A percentile compares a stretch with the other conserved stretches of the same genome.
phyloP scores from a whole-genome alignment of 768 basidiomycete genomes.

The Coprinellus aureogranulatus region DNA sequence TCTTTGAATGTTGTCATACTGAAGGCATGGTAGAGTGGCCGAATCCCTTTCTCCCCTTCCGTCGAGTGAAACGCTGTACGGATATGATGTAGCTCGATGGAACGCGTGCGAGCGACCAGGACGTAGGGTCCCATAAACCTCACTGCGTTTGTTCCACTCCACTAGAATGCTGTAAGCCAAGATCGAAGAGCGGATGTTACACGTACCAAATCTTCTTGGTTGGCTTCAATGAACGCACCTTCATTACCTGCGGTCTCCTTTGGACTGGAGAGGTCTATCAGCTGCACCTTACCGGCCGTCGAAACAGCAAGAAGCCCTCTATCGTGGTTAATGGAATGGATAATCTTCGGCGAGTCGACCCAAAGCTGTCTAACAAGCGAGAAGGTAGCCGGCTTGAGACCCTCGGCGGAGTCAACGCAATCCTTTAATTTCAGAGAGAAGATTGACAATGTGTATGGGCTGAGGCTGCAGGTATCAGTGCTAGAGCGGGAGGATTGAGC shows the following conservation, averaged over 20 bases:
- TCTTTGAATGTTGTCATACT: slow-evolving; percentile 39
- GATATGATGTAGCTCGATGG: slow-evolving; percentile 44
- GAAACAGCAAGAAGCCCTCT: slow-evolving; percentile 31
- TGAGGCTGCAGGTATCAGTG: background rate
- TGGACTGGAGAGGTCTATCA: slow-evolving; percentile 29
- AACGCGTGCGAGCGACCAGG: slow-evolving; percentile 50
- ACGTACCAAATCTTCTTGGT: background rate
- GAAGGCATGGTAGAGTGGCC: slow-evolving; percentile 20
- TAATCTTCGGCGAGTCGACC: slow-evolving; percentile 21
- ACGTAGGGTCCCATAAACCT: slow-evolving; percentile 48
- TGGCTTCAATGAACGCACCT: background rate
- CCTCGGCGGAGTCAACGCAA: too few relatives aligned
- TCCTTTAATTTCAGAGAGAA: background rate
- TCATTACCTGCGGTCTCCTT: background rate
- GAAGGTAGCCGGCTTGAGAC: slow-evolving; percentile 11
- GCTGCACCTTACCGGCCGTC: slow-evolving; percentile 26
- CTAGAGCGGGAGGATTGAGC: background rate
- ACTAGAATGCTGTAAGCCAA: slow-evolving; percentile 21
- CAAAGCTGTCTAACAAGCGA: slow-evolving; percentile 17
- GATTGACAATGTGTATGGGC: background rate
- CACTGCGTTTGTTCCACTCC: slow-evolving; percentile 41
- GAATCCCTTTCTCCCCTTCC: background rate
- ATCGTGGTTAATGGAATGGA: slow-evolving; percentile 35
- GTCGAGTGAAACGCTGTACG: slow-evolving; percentile 21
- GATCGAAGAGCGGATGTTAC: too few relatives aligned